phyloP scores from a whole-genome alignment of 768 basidiomycete species.

The Asterophora lycoperdoides region DNA sequence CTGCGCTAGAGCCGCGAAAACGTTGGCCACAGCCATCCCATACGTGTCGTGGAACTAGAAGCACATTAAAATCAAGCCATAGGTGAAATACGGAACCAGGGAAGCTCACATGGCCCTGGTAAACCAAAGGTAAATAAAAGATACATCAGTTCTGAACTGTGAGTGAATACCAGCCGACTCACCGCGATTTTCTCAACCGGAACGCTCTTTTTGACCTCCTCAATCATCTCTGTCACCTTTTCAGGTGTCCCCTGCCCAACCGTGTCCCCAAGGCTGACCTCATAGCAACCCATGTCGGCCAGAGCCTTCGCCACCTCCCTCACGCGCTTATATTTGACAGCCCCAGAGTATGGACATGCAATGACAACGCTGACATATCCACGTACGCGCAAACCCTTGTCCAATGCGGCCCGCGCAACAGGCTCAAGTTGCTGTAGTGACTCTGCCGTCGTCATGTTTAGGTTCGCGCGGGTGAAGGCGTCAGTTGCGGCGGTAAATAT shows the following conservation, averaged over 20 bases:
- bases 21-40: slow-evolving; percentile 77
- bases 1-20: slow-evolving; percentile 61
- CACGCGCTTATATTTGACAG: slow-evolving; percentile 59
- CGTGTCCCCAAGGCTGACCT: slow-evolving; percentile 90
- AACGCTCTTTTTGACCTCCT: slow-evolving; percentile 60
- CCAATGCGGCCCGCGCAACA: slow-evolving; percentile 59
- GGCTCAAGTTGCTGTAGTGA: slow-evolving; percentile 60
- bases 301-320: slow-evolving; percentile 67
- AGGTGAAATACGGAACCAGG: not conserved
- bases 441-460: slow-evolving; percentile 69
- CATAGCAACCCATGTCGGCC: slow-evolving; percentile 89
- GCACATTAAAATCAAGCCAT: not conserved
- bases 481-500: slow-evolving; percentile 90
- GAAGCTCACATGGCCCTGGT: slow-evolving; percentile 51
- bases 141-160: not conserved
- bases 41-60: slow-evolving; percentile 86
- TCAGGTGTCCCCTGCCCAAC: slow-evolving; percentile 80
- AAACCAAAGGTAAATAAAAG: not conserved
- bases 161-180: slow-evolving; percentile 16
- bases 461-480: slow-evolving; percentile 80
- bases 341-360: slow-evolving; percentile 83
- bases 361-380: slow-evolving; percentile 87
- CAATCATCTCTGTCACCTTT: slow-evolving; percentile 62
- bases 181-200: slow-evolving; percentile 70
- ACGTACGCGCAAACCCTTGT: slow-evolving; percentile 62